Base-by-base conservation (phyloP, 2,329 filamentous ascomycete species). In the Colletotrichum sp. region DNA sequence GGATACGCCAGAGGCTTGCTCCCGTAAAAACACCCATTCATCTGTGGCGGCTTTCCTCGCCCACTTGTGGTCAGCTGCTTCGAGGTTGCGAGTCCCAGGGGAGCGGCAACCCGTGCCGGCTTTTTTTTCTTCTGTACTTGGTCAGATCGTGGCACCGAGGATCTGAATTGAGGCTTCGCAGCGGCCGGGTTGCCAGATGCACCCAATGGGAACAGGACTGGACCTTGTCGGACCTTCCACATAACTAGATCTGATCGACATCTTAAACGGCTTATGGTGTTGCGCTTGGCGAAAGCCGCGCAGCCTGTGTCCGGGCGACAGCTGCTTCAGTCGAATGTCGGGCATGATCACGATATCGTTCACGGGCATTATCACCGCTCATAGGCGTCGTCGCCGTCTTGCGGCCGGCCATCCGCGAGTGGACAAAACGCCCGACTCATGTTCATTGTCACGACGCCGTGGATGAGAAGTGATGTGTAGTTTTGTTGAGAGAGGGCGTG, bases 141-240 rank as follows among this genome's bases (percentile, higher is more conserved):
- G 18, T 58, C 38, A 73, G 71, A 73, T 71, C 62, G 71, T 62
- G 71, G 67, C 71, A 71, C 55, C 47, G 55, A 33, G 43, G 67
- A 66, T 73, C 71, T 71, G 29, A 66, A 27, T 65, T 71, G 43
- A 57, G 29, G 55, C 43, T 61, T 73, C 61, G 12, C 27, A 73
- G 54, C 55, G 61, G 54, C 51, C 38, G 59, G 29, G 51, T 54
- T 65, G 38, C 21, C 16, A 33, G 34, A 64, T 31, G 36, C 47
- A 38, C 12, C 58, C 58, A 69, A 64, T 69, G 51, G n/a, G 62
- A 43, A 24, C 18, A 24, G 31, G 6, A 51, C 31, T 18, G 34
- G n/a, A 43, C 27, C 54, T 31, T n/a, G 11, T 15, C 31, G 62
- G 16, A 15, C 13, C 38, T 29, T 47, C 38, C 55, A 51, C 71